Percentiles rank a stretch among this genome's conserved stretches.
Conservation (phyloP, 306 rosid genomes). For the Begonia loranthoides region DNA sequence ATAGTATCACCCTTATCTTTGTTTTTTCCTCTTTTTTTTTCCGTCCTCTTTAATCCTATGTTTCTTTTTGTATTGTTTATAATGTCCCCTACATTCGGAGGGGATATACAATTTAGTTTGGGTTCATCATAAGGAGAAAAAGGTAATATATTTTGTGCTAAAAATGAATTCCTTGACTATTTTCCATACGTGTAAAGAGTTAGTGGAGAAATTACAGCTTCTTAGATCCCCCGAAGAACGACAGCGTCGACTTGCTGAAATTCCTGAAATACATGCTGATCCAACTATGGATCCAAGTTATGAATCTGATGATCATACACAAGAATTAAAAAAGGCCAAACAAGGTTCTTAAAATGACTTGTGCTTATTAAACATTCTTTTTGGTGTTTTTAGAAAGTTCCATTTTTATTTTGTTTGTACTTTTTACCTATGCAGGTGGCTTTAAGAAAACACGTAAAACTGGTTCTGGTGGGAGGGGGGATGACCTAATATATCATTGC, state of each 20-base stretch:
- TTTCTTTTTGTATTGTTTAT: constrained; percentile 2
- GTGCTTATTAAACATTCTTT: constrained; percentile 8
- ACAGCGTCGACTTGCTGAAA: constrained; percentile 49
- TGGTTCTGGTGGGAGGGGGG: constrained; percentile 31
- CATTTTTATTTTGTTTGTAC: too few species aligned
- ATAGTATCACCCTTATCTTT: neutral
- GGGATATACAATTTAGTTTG: too few species aligned
- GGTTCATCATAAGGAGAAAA: too few species aligned
- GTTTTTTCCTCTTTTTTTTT: neutral
- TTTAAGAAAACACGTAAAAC: constrained; percentile 23
- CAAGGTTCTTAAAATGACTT: constrained; percentile 32
- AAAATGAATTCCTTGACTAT: constrained; percentile 54
- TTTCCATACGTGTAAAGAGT: constrained; percentile 46
- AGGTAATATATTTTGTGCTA: too few species aligned
- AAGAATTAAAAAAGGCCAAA: constrained; percentile 34
- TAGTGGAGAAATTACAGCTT: constrained; percentile 59
- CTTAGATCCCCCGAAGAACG: constrained; percentile 61
- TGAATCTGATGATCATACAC: constrained; percentile 47
- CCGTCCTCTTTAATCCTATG: neutral
- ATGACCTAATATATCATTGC: constrained; percentile 68
- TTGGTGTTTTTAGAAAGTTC: neutral
- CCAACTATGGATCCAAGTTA: constrained; percentile 57
- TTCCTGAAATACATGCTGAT: constrained; percentile 60
- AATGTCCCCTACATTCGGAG: too few species aligned
- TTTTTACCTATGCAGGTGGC: constrained; percentile 40